Conservation (phyloP, 2,329 filamentous ascomycete genomes). For the Cryphonectria parasitica region DNA sequence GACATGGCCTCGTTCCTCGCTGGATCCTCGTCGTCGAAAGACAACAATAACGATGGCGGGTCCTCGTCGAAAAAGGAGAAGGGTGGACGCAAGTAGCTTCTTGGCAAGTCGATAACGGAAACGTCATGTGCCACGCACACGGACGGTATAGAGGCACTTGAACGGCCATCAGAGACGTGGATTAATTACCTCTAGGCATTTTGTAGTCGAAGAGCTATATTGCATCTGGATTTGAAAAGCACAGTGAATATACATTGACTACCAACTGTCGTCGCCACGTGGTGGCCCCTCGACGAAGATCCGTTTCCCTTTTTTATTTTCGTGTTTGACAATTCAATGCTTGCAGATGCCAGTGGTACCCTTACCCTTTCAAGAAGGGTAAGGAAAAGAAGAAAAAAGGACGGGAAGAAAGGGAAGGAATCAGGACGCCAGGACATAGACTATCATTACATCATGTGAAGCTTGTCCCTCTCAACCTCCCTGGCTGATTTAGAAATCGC, state of each 20-base stretch:
- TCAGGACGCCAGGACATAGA: conserved; percentile 16
- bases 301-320: not conserved
- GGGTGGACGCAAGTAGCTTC: conserved; percentile 12
- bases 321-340: too few species aligned
- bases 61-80: conserved; percentile 13
- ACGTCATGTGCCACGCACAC: not conserved
- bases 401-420: conserved; percentile 22
- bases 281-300: not conserved
- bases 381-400: not conserved
- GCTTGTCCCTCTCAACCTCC: not conserved
- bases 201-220: not conserved
- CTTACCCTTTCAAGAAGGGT: too few species aligned
- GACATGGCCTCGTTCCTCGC: conserved; percentile 68
- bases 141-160: not conserved
- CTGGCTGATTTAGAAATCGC: conserved; percentile 33
- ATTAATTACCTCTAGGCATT: not conserved
- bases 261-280: not conserved
- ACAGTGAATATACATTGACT: not conserved
- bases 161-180: not conserved
- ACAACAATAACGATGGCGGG: conserved; percentile 43
- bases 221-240: not conserved
- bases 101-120: not conserved
- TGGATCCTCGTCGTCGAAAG: conserved; percentile 47
- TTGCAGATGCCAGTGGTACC: not conserved
- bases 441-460: not conserved